Evolutionary conservation across 805 yeast genomes (phyloP), one percentile per base, ranked within the genome.

Genomic region (Myxozyma melibiosi): DNA sequence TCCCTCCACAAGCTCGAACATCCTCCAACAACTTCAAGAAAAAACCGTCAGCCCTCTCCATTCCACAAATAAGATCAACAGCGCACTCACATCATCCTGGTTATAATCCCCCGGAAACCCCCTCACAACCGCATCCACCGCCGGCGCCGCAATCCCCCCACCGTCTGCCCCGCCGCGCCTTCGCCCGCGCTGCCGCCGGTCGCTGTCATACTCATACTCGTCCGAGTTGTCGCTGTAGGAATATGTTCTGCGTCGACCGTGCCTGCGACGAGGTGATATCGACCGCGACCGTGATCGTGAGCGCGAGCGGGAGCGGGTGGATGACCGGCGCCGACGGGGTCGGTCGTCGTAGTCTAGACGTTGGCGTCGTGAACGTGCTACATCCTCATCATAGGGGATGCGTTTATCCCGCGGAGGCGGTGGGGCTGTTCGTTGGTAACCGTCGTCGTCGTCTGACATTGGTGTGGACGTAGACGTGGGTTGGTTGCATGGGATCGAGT

Each of bases 241-340:
- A 16, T 47, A 27, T 13, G 48, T 11, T 3, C 8, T 18, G 25
- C 38, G 34, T 7, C 13, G 47, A 5, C 34, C 27, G 20, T 38
- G 11, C 31, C 35, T 13, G 14, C 56, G 35, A 24, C 38, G 25
- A 4, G 55, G 51, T n/a, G 56, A 55, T 2, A 25, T 14, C 28
- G 51, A 35, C 20, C 51, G 35, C 6, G 55, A 47, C 24, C 46
- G 41, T 4, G 54, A 50, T 22, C 46, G n/a, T 25, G 43, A 54
- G 4, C 50, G 44, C 22, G 43, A 35, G 20, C 51, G 14, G 2
- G 51, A 47, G 14, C 40, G 50, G 3, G 51, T 24, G 18, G n/a
- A 11, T n/a, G 58, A 53, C 33, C 60, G 48, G 2, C 51, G 34
- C 4, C 34, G 25, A 2, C 35, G 45, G 5, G 30, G 18, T 16